Evolutionary conservation across 441 rosid genomes (phyloP).

Genomic region (Jatropha multifida): DNA sequence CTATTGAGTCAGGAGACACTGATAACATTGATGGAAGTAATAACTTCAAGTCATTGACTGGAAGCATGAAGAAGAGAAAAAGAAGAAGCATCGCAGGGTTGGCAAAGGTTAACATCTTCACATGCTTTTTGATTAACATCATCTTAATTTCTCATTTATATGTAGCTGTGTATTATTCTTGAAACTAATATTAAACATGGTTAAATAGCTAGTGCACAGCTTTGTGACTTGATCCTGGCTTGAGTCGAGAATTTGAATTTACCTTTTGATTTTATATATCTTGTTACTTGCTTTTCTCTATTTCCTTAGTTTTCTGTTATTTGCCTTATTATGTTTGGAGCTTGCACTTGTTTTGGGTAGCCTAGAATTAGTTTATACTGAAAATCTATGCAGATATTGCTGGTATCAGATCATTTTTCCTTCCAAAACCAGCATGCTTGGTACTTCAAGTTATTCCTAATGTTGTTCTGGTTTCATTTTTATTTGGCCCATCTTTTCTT

Average conservation of each 20-base stretch:
- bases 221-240: neutral
- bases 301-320: neutral
- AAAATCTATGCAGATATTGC: neutral
- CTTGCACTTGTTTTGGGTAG: neutral
- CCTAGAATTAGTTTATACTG: neutral
- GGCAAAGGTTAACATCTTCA: conserved; percentile 57
- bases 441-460: no score
- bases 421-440: neutral
- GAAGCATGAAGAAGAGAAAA: conserved; percentile 72
- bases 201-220: neutral
- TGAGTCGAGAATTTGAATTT: neutral
- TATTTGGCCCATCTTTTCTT: neutral
- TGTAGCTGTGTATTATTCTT: conserved; percentile 8
- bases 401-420: neutral
- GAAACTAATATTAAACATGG: neutral
- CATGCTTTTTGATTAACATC: conserved; percentile 2
- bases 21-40: conserved; percentile 31
- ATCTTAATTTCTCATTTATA: conserved; percentile 13
- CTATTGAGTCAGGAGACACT: conserved; percentile 38
- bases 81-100: conserved; percentile 70
- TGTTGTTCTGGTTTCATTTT: neutral
- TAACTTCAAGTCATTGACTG: conserved; percentile 52
- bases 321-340: neutral
- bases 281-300: neutral
- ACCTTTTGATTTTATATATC: neutral